Percentiles rank a stretch among this genome's conserved stretches.
These are phyloP conservation scores for Pseudopithomyces chartarum DNA, from an alignment of 2,329 filamentous ascomycete species.

Conservation along the genomic window DNA sequence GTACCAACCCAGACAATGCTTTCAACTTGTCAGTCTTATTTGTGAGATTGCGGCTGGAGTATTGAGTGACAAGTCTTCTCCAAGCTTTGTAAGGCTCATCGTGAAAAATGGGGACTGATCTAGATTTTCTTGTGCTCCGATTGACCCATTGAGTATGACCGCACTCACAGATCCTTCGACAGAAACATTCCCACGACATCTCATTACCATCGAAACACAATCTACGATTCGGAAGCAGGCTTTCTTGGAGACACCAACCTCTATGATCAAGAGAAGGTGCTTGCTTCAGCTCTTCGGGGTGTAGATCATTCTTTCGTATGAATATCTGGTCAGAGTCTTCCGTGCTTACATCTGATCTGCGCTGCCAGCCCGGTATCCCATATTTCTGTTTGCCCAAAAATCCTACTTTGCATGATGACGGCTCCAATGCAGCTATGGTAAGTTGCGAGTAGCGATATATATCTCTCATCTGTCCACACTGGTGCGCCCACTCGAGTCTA, in stretches of 20 bases:
- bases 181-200: conserved; percentile 3
- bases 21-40: background rate
- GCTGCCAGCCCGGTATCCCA: background rate
- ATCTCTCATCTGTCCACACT: background rate
- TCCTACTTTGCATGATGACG: conserved; percentile 1
- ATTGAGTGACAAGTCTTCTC: no score
- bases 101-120: no score
- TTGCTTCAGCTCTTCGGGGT: background rate
- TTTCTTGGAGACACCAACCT: conserved; percentile 6
- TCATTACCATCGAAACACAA: conserved; percentile 2
- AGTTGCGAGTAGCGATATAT: conserved; percentile 4
- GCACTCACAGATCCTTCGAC: conserved; percentile 3
- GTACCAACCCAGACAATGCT: conserved; percentile 3
- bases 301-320: no score
- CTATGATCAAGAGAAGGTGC: background rate
- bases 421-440: conserved; percentile 2
- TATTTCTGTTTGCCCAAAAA: conserved; percentile 6
- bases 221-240: conserved; percentile 1
- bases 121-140: background rate
- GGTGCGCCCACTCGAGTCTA: background rate
- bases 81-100: no score
- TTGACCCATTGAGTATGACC: background rate
- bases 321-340: background rate
- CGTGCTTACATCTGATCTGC: background rate
- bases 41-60: background rate